Evolutionary conservation across 768 basidiomycete genomes (phyloP), one percentile per base, ranked within the genome.

Genomic region (Tricholoma sp.): DNA sequence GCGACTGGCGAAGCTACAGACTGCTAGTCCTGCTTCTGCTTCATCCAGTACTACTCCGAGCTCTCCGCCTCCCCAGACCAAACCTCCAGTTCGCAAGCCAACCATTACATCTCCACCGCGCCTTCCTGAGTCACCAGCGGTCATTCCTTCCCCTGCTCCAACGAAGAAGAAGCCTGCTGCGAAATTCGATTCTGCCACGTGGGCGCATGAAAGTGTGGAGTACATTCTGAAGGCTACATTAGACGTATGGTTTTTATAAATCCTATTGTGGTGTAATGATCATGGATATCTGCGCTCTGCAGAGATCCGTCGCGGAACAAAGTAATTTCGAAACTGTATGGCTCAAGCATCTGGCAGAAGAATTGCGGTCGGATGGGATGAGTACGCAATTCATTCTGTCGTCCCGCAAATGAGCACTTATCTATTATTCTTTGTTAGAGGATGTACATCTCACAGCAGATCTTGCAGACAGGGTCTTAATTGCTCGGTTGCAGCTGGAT

Each of bases 1-100:
- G 73, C 85, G 95, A 56, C 79, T 98, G 53, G 94, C 91, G 31
- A 92, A 90, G 69, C 79, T 98, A 7, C 88, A 89, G 66, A 75
- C 67, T 37, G 63, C 74, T 12, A 50, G 63, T 19, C 59, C 72
- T 32, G 64, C 57, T 52, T 47, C 46, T 47, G 57, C 63, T 41
- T 65, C 79, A 0, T 69, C 80, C 8, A 66, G 80, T 11, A n/a
- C 47, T 14, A 18, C 14, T 50, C n/a, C 27, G n/a, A 62, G 69
- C 21, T 57, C 71, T 43, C 63, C 68, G 31, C 62, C 63, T 52
- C 66, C 69, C 47, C 69, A 60, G 39, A 53, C 59, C 19, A 49
- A 72, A 12, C 56, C 70, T 19, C 70, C 72, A 7, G 60, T 72
- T 16, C 72, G 77, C 5, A 72, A 73, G 46, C 74, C 79, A 3